phyloP scores from a whole-genome alignment of 345 rosid genomes.

The Acer yangbiense region DNA sequence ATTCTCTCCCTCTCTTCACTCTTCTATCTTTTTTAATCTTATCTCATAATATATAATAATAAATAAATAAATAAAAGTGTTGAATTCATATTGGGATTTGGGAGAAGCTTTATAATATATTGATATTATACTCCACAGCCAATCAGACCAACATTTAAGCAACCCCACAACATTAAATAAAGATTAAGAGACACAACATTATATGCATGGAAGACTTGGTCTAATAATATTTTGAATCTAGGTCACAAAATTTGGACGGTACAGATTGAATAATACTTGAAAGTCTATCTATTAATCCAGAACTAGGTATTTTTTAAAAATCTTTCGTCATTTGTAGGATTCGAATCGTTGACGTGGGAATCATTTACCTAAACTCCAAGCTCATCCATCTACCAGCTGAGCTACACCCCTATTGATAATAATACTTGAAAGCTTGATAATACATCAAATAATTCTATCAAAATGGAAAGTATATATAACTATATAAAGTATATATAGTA shows the following conservation, averaged over 20 bases:
- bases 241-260: constrained; percentile 11
- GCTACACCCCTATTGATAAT: not conserved
- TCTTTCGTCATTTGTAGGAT: no score
- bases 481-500: no score
- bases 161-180: not conserved
- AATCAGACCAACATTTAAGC: constrained; percentile 6
- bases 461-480: not conserved
- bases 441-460: no score
- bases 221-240: not conserved
- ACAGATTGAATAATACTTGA: not conserved
- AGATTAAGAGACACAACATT: not conserved
- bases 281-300: no score
- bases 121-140: not conserved
- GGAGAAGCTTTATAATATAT: not conserved
- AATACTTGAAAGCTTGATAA: not conserved
- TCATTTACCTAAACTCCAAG: no score
- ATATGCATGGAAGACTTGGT: not conserved
- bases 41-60: constrained; percentile 4
- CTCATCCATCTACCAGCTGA: no score
- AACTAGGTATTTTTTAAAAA: no score
- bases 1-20: not conserved
- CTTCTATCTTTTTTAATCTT: constrained; percentile 5
- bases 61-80: not conserved
- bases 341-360: no score
- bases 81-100: not conserved